Evolutionary conservation across 495 filamentous ascomycete species (phyloP), one percentile per base, ranked within the genome.

Genomic region (Podospora tetraspora): DNA sequence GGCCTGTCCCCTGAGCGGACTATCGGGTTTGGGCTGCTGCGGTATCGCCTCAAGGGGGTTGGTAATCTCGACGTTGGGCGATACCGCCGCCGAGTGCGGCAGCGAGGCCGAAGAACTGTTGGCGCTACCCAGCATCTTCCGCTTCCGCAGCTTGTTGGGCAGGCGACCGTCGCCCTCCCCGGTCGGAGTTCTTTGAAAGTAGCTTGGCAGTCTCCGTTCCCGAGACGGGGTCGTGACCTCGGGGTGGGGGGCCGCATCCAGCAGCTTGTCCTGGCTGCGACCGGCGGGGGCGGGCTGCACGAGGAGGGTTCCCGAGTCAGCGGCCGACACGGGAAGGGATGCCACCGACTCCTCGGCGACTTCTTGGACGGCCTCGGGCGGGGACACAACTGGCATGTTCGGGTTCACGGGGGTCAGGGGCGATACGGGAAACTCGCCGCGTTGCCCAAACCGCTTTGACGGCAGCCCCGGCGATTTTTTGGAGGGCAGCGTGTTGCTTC

Each of bases 401-500:
- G 70, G 69, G 25, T 70, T 59, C 43, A 78, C 67, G 0, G 77
- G 77, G 0, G 74, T 80, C 32, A 77, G 61, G 3, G 74, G 77
- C 70, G 59, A 77, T 64, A 66, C 78, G 67, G 57, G 81, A 69
- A n/a, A 66, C 3, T 76, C 77, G 25, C 67, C 63, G 10, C 72
- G 74, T 52, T 63, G 58, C 6, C 87, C 79, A 25, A 88, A 84
- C 32, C 81, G 79, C 11, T 81, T 79, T 5, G 85, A 80, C 22
- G 84, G 79, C 25, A 94, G 71, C 13, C 84, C 88, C 21, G 94
- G 92, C 1, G 94, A 93, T 80, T 88, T 92, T 76, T 96, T 95
- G 2, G 93, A 94, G n/a, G 95, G 95, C 21, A 97, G 80, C 10
- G 95, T 99, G 78, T 98, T 99, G 79, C 94, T 97, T 72, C 95